phyloP scores from a whole-genome alignment of 2,329 filamentous ascomycete genomes.

The Pseudophaeomoniella oleicola region DNA sequence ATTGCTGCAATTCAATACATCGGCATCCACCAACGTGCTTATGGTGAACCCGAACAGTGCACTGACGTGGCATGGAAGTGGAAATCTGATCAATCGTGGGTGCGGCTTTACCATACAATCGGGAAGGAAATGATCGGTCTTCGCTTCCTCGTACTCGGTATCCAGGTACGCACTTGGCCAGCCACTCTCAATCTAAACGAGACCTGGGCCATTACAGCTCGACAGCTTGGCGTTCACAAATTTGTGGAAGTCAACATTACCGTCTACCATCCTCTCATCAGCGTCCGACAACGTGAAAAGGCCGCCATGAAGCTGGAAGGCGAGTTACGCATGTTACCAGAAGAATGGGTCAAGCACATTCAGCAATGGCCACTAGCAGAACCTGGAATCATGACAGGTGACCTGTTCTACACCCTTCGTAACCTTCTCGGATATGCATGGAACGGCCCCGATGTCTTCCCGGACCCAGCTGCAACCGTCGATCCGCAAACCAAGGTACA shows the following conservation, averaged over 20 bases:
- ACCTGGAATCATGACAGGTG: no score
- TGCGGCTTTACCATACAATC: slow-evolving; percentile 5
- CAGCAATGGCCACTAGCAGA: no score
- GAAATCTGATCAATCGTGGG: slow-evolving; percentile 10
- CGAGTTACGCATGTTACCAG: neutral
- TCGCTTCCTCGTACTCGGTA: slow-evolving; percentile 6
- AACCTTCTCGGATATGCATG: no score
- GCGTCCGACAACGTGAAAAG: neutral
- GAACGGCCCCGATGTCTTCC: no score
- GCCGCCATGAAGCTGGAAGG: neutral
- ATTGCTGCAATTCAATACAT: slow-evolving; percentile 23
- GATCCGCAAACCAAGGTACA: no score
- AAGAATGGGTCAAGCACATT: no score
- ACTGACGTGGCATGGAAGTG: slow-evolving; percentile 7
- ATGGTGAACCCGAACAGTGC: slow-evolving; percentile 10
- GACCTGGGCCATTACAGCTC: slow-evolving; percentile 7
- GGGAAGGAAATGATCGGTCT: slow-evolving; percentile 7
- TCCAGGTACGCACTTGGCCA: slow-evolving; percentile 11
- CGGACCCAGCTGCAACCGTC: no score
- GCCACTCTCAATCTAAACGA: slow-evolving; percentile 6
- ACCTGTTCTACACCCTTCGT: no score
- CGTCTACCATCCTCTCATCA: slow-evolving; percentile 1
- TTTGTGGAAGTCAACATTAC: slow-evolving; percentile 7
- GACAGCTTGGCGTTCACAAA: slow-evolving; percentile 6
- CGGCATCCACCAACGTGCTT: slow-evolving; percentile 8